Conservation (phyloP, 2,329 filamentous ascomycete genomes). For the Penicillium rolfsii region DNA sequence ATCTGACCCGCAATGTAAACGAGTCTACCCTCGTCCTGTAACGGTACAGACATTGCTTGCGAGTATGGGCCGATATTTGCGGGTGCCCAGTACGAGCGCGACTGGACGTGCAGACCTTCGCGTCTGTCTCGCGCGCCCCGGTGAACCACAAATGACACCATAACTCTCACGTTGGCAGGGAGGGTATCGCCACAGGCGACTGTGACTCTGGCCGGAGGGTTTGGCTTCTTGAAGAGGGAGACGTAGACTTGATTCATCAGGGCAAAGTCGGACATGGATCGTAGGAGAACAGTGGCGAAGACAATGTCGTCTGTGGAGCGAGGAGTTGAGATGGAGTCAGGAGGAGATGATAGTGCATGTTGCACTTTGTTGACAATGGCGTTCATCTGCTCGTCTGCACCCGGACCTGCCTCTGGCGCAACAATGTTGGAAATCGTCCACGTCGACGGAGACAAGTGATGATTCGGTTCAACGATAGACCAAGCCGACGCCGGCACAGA, state of each 20-base stretch:
- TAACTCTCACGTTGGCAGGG: constrained; percentile 62
- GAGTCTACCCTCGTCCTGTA: constrained; percentile 38
- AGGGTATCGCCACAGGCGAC: constrained; percentile 74
- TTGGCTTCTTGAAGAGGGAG: constrained; percentile 72
- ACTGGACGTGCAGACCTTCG: constrained; percentile 81
- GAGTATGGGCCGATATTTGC: constrained; percentile 98
- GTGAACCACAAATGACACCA: constrained; percentile 60
- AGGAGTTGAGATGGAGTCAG: constrained; percentile 11
- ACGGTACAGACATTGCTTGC: constrained; percentile 67
- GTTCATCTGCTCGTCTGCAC: constrained; percentile 47
- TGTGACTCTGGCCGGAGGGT: constrained; percentile 83
- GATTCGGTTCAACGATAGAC: constrained; percentile 20
- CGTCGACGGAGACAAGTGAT: constrained; percentile 29
- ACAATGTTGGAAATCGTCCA: constrained; percentile 45
- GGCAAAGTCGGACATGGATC: constrained; percentile 78
- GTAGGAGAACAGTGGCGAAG: constrained; percentile 67
- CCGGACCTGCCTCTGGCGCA: constrained; percentile 44
- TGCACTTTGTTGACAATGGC: constrained; percentile 34
- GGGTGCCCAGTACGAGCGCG: constrained; percentile 93
- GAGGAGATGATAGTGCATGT: constrained; percentile 11
- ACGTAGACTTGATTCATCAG: constrained; percentile 76
- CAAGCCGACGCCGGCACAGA: constrained; percentile 6
- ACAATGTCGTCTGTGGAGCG: constrained; percentile 46
- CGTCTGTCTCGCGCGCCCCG: constrained; percentile 37
- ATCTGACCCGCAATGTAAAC: constrained; percentile 88